Percentiles rank a stretch among this genome's conserved stretches.
Conservation (phyloP, 108 stramenopile genomes). For the Thalassiosira profunda region DNA sequence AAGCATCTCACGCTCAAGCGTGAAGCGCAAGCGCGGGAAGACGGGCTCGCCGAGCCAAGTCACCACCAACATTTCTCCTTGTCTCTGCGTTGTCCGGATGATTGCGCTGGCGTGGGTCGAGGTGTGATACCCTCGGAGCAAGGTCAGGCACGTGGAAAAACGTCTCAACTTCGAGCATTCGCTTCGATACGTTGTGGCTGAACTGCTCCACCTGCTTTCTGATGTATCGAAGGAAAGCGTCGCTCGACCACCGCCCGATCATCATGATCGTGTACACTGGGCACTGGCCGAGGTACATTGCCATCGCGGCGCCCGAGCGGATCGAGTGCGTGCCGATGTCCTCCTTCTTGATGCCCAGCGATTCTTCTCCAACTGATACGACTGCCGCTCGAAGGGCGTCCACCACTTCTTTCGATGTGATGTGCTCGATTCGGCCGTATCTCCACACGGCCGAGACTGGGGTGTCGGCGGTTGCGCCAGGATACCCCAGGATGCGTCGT, state of each 20-base stretch:
- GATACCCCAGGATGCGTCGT: too few relatives aligned
- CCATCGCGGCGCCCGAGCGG: conserved; percentile 16
- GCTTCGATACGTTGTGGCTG: background rate
- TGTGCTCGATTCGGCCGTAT: too few relatives aligned
- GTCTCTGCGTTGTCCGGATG: background rate
- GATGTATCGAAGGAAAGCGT: conserved; percentile 17
- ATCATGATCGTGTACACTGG: conserved; percentile 13
- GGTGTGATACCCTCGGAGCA: background rate
- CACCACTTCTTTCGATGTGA: too few relatives aligned
- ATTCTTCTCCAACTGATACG: background rate
- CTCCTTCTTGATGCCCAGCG: background rate
- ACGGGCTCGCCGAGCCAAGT: background rate
- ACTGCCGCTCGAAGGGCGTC: conserved; percentile 3
- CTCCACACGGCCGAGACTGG: too few relatives aligned
- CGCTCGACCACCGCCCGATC: background rate
- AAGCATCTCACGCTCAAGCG: background rate
- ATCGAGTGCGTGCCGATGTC: conserved; percentile 17
- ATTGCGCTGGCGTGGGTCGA: conserved; percentile 1
- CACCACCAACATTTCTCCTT: background rate
- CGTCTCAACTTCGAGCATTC: background rate
- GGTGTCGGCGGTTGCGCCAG: too few relatives aligned
- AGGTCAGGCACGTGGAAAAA: background rate
- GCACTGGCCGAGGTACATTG: conserved; percentile 10
- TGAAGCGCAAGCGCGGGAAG: background rate
- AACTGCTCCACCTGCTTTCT: conserved; percentile 9